phyloP scores from a whole-genome alignment of 805 yeast species.

The Yarrowia bubula region DNA sequence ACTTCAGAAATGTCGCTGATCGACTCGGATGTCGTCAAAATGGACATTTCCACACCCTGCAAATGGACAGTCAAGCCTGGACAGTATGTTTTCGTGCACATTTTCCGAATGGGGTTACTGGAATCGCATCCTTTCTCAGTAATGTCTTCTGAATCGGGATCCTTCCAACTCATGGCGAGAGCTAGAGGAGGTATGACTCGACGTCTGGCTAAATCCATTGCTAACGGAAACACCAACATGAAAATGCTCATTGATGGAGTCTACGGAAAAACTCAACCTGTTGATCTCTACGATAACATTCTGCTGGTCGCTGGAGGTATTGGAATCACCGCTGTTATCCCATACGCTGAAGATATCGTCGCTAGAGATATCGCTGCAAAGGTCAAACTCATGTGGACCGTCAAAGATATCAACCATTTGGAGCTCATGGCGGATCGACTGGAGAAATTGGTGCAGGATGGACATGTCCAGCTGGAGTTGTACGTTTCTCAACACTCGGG shows the following conservation, averaged over 20 bases:
- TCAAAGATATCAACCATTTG: conserved; percentile 30
- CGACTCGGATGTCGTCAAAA: conserved; percentile 49
- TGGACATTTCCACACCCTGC: conserved; percentile 51
- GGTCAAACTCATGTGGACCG: conserved; percentile 38
- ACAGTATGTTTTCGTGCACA: conserved; percentile 59
- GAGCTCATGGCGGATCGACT: conserved; percentile 32
- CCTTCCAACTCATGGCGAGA: conserved; percentile 50
- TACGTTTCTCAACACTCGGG: conserved; percentile 13
- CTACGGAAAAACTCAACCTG: conserved; percentile 52
- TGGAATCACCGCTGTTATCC: conserved; percentile 58
- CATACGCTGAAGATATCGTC: conserved; percentile 44
- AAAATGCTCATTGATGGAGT: conserved; percentile 60
- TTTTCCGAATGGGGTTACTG: conserved; percentile 50
- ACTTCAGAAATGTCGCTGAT: conserved; percentile 45
- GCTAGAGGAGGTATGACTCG: conserved; percentile 56
- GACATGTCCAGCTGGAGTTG: conserved; percentile 29
- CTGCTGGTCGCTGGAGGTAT: conserved; percentile 63
- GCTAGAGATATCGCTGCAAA: conserved; percentile 27
- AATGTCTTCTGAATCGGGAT: conserved; percentile 43
- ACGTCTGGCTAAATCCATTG: conserved; percentile 39
- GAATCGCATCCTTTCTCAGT: conserved; percentile 70
- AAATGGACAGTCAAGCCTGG: conserved; percentile 60
- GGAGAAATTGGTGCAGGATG: conserved; percentile 38
- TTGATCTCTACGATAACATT: conserved; percentile 48
- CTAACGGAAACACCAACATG: conserved; percentile 39